Evolutionary conservation across 768 basidiomycete genomes (phyloP).

Genomic region (Tubosaeta brunneosetosa): DNA sequence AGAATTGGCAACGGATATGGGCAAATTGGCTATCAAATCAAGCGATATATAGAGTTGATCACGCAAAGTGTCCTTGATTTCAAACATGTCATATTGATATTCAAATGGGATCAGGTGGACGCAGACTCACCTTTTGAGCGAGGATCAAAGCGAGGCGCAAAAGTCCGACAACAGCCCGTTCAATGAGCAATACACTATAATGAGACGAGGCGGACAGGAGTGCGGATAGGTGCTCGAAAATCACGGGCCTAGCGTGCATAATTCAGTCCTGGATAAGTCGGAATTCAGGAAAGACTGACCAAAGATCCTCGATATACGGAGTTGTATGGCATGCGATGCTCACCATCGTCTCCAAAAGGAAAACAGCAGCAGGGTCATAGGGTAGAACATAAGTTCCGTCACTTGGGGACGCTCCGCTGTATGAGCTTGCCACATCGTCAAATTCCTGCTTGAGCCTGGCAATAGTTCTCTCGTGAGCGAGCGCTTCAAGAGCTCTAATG

Average conservation of each 20-base stretch:
- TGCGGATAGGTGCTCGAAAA: slow-evolving; percentile 88
- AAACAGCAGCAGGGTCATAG: slow-evolving; percentile 94
- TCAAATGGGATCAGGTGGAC: neutral
- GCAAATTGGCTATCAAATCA: slow-evolving; percentile 80
- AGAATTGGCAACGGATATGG: slow-evolving; percentile 67
- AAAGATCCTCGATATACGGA: slow-evolving; percentile 80
- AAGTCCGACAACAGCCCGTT: slow-evolving; percentile 87
- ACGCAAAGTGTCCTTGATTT: slow-evolving; percentile 63
- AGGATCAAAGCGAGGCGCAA: slow-evolving; percentile 80
- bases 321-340: slow-evolving; percentile 78
- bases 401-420: slow-evolving; percentile 31
- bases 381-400: slow-evolving; percentile 57
- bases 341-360: slow-evolving; percentile 92
- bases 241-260: slow-evolving; percentile 67
- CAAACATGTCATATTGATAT: slow-evolving; percentile 1
- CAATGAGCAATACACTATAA: slow-evolving; percentile 88
- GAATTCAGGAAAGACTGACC: slow-evolving; percentile 45
- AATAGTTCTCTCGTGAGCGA: slow-evolving; percentile 89
- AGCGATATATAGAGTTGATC: slow-evolving; percentile 95
- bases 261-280: neutral
- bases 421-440: slow-evolving; percentile 48
- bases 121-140: slow-evolving; percentile 60
- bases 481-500: slow-evolving; percentile 78
- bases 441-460: slow-evolving; percentile 66
- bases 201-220: slow-evolving; percentile 70